These are phyloP conservation scores for Omphalotus olearius DNA, from an alignment of 1,284 basidiomycete genomes.

Conservation along the genomic window DNA sequence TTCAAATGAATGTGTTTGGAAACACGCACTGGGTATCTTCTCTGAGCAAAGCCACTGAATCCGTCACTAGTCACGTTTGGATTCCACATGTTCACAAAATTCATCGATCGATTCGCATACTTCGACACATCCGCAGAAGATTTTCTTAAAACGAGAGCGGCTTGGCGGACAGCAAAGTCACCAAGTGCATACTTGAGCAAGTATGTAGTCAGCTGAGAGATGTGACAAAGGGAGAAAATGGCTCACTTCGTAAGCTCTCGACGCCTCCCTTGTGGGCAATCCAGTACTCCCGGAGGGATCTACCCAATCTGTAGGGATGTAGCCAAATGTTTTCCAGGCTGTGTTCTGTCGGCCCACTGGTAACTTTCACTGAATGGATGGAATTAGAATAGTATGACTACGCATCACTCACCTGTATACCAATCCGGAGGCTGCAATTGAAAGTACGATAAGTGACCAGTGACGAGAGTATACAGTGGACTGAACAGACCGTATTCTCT, in stretches of 20 bases:
- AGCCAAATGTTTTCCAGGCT: slow-evolving; percentile 45
- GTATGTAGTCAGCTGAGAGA: neutral
- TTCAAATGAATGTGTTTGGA: neutral
- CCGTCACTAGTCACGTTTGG: slow-evolving; percentile 39
- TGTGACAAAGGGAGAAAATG: neutral
- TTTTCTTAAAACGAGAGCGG: slow-evolving; percentile 34
- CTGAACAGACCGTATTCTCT: slow-evolving; percentile 38
- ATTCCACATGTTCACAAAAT: slow-evolving; percentile 51
- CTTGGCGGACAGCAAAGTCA: slow-evolving; percentile 49
- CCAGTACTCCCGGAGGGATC: slow-evolving; percentile 44
- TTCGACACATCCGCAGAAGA: slow-evolving; percentile 30
- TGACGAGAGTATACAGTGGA: neutral
- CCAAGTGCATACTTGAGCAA: slow-evolving; percentile 37
- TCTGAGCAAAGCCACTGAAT: slow-evolving; percentile 40
- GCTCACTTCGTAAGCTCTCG: slow-evolving; percentile 40
- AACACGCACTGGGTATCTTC: slow-evolving; percentile 32
- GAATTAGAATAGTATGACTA: no score
- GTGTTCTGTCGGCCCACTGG: slow-evolving; percentile 46
- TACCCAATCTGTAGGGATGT: slow-evolving; percentile 43
- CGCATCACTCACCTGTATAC: slow-evolving; percentile 32
- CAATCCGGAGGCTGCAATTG: slow-evolving; percentile 40
- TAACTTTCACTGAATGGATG: neutral
- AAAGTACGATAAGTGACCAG: slow-evolving; percentile 7
- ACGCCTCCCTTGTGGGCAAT: slow-evolving; percentile 43
- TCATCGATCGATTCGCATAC: slow-evolving; percentile 47